Conservation (phyloP, 1,284 basidiomycete genomes). For the Moesziomyces sp. region DNA sequence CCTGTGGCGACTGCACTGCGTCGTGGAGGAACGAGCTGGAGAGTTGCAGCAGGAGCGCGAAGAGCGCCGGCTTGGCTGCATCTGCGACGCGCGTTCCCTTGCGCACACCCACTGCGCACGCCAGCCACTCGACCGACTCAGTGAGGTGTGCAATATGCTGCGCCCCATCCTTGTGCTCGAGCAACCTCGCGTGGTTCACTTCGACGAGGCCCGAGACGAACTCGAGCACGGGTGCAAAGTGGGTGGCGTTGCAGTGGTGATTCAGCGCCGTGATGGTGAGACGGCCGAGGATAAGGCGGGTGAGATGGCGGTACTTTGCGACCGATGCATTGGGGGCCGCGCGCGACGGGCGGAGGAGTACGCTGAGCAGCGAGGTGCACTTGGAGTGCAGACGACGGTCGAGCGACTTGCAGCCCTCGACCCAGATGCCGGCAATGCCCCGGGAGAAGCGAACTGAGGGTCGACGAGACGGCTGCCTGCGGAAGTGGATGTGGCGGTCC, state of each 20-base stretch:
- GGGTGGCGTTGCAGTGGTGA: conserved; percentile 54
- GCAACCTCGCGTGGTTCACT: conserved; percentile 12
- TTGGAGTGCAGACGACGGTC: conserved; percentile 57
- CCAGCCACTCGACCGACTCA: conserved; percentile 54
- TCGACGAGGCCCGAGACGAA: conserved; percentile 44
- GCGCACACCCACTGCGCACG: conserved; percentile 53
- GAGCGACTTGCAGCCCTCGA: conserved; percentile 61
- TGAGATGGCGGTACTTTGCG: conserved; percentile 32
- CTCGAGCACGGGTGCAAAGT: conserved; percentile 52
- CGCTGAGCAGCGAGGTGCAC: conserved; percentile 35
- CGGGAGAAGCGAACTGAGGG: conserved; percentile 45
- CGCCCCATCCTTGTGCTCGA: neutral
- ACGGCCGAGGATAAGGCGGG: conserved; percentile 43
- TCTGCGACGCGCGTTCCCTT: conserved; percentile 62
- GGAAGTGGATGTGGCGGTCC: conserved; percentile 22
- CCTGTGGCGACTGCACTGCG: conserved; percentile 15
- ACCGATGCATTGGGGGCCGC: conserved; percentile 10
- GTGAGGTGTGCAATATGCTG: conserved; percentile 25
- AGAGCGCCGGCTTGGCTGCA: conserved; percentile 46
- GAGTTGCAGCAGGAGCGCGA: conserved; percentile 46
- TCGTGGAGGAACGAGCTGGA: conserved; percentile 32
- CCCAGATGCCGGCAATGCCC: conserved; percentile 64
- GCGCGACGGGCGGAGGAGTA: conserved; percentile 28
- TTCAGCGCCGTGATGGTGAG: conserved; percentile 59
- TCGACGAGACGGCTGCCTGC: conserved; percentile 24